These are phyloP conservation scores for Streptanthus diversifolius DNA, from an alignment of 345 rosid species.

Conservation along the genomic window DNA sequence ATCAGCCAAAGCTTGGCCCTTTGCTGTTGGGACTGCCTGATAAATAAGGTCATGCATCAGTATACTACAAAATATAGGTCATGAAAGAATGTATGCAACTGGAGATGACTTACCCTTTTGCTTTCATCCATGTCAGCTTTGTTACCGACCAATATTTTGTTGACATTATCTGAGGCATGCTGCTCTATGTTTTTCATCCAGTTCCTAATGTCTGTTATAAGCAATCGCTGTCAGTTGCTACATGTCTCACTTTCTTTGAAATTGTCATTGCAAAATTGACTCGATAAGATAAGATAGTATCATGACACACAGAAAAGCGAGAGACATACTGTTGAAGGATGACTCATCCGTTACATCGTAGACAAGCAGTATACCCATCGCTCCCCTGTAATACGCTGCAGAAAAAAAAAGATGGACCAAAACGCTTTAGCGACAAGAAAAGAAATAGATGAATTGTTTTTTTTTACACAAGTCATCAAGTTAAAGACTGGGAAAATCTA, in stretches of 20 bases:
- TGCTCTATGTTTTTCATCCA: conserved; percentile 99
- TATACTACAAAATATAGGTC: background rate
- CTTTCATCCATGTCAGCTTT: conserved; percentile 99
- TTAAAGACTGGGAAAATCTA: background rate
- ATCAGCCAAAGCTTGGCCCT: conserved; percentile 57
- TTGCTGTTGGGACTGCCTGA: conserved; percentile 58
- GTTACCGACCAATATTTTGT: conserved; percentile 90
- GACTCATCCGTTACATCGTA: conserved; percentile 95
- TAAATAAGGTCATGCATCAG: background rate
- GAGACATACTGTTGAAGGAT: conserved; percentile 71
- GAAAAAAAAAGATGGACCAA: background rate
- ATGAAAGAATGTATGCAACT: background rate
- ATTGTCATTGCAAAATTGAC: background rate
- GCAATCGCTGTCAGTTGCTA: background rate
- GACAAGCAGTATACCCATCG: conserved; percentile 90
- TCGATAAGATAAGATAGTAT: background rate
- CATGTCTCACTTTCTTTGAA: background rate
- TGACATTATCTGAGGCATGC: conserved; percentile 95
- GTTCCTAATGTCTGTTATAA: conserved; percentile 72
- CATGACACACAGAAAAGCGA: background rate
- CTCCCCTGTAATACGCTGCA: conserved; percentile 94
- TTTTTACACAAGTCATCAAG: background rate
- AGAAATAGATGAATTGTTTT: background rate
- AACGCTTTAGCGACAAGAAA: background rate
- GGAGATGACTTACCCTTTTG: conserved; percentile 59